These are phyloP conservation scores for Porodaedalea pini DNA, from an alignment of 1,284 basidiomycete genomes.

Conservation along the genomic window DNA sequence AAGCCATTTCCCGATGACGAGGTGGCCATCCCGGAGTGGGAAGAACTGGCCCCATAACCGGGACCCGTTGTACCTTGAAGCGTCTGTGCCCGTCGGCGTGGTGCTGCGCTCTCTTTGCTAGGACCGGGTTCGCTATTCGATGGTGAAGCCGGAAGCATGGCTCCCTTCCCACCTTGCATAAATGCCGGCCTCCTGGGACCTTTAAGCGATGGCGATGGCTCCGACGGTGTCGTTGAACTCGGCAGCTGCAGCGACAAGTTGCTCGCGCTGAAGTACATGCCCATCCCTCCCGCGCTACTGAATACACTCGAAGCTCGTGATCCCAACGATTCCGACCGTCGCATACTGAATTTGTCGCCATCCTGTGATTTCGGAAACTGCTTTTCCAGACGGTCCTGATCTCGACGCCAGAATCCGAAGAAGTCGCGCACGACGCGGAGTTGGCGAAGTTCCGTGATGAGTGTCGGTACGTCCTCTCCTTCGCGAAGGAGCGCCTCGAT, in stretches of 20 bases:
- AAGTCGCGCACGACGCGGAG: constrained; percentile 62
- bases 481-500: constrained; percentile 52
- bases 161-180: constrained; percentile 16
- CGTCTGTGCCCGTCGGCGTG: constrained; percentile 16
- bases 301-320: constrained; percentile 39
- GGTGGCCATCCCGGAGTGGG: not conserved
- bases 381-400: constrained; percentile 57
- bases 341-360: constrained; percentile 29
- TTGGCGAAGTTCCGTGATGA: constrained; percentile 62
- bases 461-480: constrained; percentile 51
- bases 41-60: not conserved
- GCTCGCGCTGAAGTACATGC: constrained; percentile 49
- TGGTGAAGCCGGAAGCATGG: constrained; percentile 11
- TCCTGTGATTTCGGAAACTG: constrained; percentile 21
- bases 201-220: not conserved
- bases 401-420: constrained; percentile 71
- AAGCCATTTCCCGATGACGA: not conserved
- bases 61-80: not conserved
- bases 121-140: constrained; percentile 1
- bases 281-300: constrained; percentile 3
- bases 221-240: constrained; percentile 36
- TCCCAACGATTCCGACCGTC: constrained; percentile 12
- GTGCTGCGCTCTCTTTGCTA: not conserved
- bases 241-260: constrained; percentile 34
- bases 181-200: constrained; percentile 13